Evolutionary conservation across 805 yeast genomes (phyloP).

Genomic region (Pichia cabralensis): DNA sequence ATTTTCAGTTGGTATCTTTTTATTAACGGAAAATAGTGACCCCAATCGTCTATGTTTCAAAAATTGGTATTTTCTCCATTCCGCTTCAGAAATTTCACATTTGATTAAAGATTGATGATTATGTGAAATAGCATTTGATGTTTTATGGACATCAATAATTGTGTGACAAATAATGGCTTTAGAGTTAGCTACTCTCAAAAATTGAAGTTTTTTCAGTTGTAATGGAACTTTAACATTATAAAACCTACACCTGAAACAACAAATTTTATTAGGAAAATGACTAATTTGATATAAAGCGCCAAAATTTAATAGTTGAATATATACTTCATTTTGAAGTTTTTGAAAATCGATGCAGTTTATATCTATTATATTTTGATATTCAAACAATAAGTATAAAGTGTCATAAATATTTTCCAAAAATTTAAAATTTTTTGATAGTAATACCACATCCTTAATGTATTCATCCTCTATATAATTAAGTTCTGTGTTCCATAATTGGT

Average conservation of each 20-base stretch:
- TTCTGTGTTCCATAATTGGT: slow-evolving; percentile 1
- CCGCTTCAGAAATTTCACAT: slow-evolving; percentile 8
- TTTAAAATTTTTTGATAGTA: slow-evolving; percentile 11
- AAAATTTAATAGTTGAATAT: slow-evolving; percentile 14
- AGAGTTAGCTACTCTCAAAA: slow-evolving; percentile 8
- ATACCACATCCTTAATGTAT: not conserved
- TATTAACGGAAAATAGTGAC: slow-evolving; percentile 16
- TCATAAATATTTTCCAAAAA: slow-evolving; percentile 18
- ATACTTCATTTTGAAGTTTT: slow-evolving; percentile 12
- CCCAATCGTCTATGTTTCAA: slow-evolving; percentile 18
- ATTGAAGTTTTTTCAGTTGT: no score
- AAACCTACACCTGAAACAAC: slow-evolving; percentile 22
- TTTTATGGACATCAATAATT: slow-evolving; percentile 19
- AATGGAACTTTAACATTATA: slow-evolving; percentile 28
- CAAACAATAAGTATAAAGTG: slow-evolving; percentile 9
- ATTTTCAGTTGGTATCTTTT: slow-evolving; percentile 24
- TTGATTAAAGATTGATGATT: not conserved
- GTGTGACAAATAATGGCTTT: slow-evolving; percentile 15
- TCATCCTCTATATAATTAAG: slow-evolving; percentile 11
- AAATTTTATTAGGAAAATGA: not conserved
- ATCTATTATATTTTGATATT: slow-evolving; percentile 3
- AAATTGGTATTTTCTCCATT: slow-evolving; percentile 17
- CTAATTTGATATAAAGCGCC: slow-evolving; percentile 15
- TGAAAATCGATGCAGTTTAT: not conserved
- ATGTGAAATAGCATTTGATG: no score